These are phyloP conservation scores for Ophiostoma novo-ulmi DNA, from an alignment of 2,329 filamentous ascomycete species.

Conservation along the genomic window DNA sequence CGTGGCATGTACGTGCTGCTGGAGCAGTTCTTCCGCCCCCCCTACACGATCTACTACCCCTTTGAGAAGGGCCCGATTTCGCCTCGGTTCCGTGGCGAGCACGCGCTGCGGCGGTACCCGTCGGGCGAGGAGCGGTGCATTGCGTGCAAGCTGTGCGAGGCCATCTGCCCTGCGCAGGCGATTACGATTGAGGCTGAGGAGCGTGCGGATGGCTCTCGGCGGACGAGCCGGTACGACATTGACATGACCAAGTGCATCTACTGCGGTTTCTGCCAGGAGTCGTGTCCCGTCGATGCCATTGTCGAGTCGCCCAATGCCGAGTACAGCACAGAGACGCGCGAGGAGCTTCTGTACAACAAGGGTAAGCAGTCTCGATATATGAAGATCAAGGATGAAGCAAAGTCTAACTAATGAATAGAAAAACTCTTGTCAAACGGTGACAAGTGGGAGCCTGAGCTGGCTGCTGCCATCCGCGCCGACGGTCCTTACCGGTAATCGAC, in stretches of 20 bases:
- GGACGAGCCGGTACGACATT: constrained; percentile 96
- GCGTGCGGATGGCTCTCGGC: constrained; percentile 87
- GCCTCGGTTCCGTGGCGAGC: constrained; percentile 95
- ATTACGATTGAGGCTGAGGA: constrained; percentile 99
- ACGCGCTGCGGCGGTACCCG: constrained; percentile 91
- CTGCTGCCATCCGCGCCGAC: constrained; percentile 86
- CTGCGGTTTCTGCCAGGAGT: constrained; percentile 98
- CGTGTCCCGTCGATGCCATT: constrained; percentile 93
- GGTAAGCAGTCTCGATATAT: constrained; percentile 36
- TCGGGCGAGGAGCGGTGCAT: constrained; percentile 98
- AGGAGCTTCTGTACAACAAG: constrained; percentile 98
- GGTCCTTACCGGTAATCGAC: constrained; percentile 72
- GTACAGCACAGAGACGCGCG: constrained; percentile 64
- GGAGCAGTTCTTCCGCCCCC: constrained; percentile 97
- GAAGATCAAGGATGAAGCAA: too few relatives aligned
- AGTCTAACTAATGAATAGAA: constrained; percentile 43
- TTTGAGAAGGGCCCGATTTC: constrained; percentile 99
- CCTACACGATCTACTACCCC: constrained; percentile 98
- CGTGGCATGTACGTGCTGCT: constrained; percentile 96
- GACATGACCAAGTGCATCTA: constrained; percentile 99
- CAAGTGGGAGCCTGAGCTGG: constrained; percentile 97
- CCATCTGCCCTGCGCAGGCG: constrained; percentile 93
- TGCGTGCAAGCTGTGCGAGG: constrained; percentile 98
- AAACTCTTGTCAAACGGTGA: constrained; percentile 85
- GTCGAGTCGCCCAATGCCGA: constrained; percentile 60